Conservation (phyloP, 164 flowering plant species). For the Berberis thunbergii region DNA sequence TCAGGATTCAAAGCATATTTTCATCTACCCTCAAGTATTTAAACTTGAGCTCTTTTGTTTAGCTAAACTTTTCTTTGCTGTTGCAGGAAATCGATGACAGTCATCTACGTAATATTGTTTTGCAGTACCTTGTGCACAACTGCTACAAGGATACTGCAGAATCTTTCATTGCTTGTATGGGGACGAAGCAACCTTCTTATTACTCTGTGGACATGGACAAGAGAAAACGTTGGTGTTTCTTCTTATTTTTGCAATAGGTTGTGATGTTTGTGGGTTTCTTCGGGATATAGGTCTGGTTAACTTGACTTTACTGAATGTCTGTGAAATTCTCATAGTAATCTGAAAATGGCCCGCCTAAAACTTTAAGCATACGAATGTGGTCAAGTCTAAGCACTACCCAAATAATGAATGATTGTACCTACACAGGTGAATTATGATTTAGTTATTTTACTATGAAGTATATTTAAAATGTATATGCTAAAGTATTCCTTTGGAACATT, state of each 20-base stretch:
- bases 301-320: neutral
- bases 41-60: too few relatives aligned
- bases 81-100: slow-evolving; percentile 57
- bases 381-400: too few relatives aligned
- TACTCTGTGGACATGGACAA: slow-evolving; percentile 77
- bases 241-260: neutral
- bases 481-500: too few relatives aligned
- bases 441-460: too few relatives aligned
- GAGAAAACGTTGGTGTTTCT: slow-evolving; percentile 62
- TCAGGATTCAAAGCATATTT: too few relatives aligned
- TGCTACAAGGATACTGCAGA: slow-evolving; percentile 84
- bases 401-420: too few relatives aligned
- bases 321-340: too few relatives aligned
- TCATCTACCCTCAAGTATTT: too few relatives aligned
- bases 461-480: too few relatives aligned
- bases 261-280: neutral
- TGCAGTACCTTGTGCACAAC: slow-evolving; percentile 85
- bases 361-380: too few relatives aligned
- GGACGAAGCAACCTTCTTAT: slow-evolving; percentile 54
- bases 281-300: neutral
- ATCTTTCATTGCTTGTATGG: slow-evolving; percentile 61
- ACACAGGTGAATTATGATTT: too few relatives aligned
- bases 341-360: too few relatives aligned
- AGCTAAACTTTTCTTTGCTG: neutral
- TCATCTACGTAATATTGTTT: slow-evolving; percentile 59